These are phyloP conservation scores for Aureobasidium sp. DNA, from an alignment of 2,329 filamentous ascomycete genomes.

Conservation along the genomic window DNA sequence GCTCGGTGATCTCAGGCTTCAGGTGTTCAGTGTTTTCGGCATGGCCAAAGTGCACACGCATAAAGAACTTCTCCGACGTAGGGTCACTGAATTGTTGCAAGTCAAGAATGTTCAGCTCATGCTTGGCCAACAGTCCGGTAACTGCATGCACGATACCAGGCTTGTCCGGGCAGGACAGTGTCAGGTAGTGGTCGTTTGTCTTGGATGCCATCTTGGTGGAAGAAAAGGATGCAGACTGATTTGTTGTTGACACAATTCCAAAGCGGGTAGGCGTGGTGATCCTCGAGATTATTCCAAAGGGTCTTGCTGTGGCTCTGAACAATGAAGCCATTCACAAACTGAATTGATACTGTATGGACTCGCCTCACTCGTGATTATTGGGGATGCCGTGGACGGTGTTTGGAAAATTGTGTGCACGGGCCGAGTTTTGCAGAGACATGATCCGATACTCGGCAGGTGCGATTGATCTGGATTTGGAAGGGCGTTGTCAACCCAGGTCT, in stretches of 20 bases:
- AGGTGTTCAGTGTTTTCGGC: conserved; percentile 43
- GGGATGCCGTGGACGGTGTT: not conserved
- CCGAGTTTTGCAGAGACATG: not conserved
- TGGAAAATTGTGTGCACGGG: not conserved
- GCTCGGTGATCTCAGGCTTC: conserved; percentile 47
- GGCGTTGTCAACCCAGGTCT: not conserved
- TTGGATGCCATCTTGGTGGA: not conserved
- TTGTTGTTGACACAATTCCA: not conserved
- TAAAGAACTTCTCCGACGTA: conserved; percentile 69
- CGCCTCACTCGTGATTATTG: conserved; percentile 2
- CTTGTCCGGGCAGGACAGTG: conserved; percentile 75
- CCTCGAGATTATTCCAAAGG: conserved; percentile 10
- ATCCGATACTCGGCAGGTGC: not conserved
- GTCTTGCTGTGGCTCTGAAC: not conserved
- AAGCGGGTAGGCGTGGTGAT: conserved; percentile 1
- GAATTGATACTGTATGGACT: not conserved
- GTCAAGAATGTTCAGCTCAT: conserved; percentile 73
- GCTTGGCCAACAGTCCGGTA: conserved; percentile 64
- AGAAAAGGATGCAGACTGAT: conserved; percentile 2
- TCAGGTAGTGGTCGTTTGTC: conserved; percentile 59
- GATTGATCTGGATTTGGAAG: not conserved
- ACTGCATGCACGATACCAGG: conserved; percentile 79
- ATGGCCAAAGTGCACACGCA: conserved; percentile 76
- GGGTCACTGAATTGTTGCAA: conserved; percentile 78
- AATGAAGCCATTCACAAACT: conserved; percentile 6